These are phyloP conservation scores for Henningerozyma blattae DNA, from an alignment of 805 yeast species.

Conservation along the genomic window DNA sequence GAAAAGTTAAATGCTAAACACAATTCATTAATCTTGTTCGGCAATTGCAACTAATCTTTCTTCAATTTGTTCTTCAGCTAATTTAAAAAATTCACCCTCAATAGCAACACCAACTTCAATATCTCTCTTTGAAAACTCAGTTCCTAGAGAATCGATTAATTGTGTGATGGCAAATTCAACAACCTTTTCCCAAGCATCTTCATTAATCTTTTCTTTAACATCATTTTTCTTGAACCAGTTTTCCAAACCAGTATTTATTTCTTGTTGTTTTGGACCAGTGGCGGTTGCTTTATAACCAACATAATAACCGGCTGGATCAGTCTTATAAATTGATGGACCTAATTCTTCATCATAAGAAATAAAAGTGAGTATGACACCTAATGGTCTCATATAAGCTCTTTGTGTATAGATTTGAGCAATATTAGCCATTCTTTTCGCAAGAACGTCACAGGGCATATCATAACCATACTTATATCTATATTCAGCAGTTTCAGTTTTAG, in stretches of 20 bases:
- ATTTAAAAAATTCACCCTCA: constrained; percentile 53
- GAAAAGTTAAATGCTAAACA: too few relatives aligned
- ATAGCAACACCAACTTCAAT: constrained; percentile 87
- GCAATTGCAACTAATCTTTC: constrained; percentile 90
- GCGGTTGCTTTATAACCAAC: constrained; percentile 86
- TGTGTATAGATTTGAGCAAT: constrained; percentile 92
- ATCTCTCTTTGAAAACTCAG: constrained; percentile 89
- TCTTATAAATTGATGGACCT: constrained; percentile 84
- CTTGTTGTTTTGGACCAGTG: constrained; percentile 96
- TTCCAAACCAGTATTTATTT: constrained; percentile 79
- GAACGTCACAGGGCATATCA: constrained; percentile 89
- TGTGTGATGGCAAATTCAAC: constrained; percentile 85
- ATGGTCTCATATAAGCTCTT: constrained; percentile 96
- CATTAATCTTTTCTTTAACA: constrained; percentile 13
- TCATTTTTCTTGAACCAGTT: constrained; percentile 62
- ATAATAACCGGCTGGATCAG: constrained; percentile 96
- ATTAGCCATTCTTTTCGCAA: constrained; percentile 93
- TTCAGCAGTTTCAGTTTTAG: constrained; percentile 92
- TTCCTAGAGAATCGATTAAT: constrained; percentile 74
- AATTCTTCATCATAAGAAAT: constrained; percentile 77
- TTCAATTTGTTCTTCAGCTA: constrained; percentile 82
- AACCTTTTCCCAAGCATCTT: constrained; percentile 77
- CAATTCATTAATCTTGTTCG: constrained; percentile 68
- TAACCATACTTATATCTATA: constrained; percentile 90
- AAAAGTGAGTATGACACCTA: constrained; percentile 87